Percentiles rank a stretch among this genome's conserved stretches.
Evolutionary conservation across 306 rosid genomes (phyloP).

Genomic region (Citrullus amarus): DNA sequence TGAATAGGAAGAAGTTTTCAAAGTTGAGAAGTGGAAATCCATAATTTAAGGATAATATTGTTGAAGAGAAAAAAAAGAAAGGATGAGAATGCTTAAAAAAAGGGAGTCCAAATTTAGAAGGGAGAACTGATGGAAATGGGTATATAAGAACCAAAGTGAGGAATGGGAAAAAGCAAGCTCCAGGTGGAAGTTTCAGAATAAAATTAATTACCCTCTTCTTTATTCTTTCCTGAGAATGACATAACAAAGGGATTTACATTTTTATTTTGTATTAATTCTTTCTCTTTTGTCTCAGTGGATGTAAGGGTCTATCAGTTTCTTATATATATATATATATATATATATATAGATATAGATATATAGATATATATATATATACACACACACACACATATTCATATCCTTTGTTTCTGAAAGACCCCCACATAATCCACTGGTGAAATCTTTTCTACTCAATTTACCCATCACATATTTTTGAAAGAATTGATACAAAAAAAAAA

Average conservation of each 20-base stretch:
- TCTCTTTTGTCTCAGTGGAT: conserved; percentile 10
- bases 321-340: neutral
- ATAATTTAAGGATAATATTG: too few species aligned
- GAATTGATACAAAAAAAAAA: neutral
- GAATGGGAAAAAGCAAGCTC: neutral
- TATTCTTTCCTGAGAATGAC: neutral
- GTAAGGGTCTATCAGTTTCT: neutral
- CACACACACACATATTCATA: too few species aligned
- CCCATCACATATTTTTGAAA: neutral
- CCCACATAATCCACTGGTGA: neutral
- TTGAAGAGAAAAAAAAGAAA: too few species aligned
- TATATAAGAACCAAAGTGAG: neutral
- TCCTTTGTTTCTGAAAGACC: neutral
- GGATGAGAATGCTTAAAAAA: too few species aligned
- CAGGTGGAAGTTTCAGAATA: neutral
- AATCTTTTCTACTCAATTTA: neutral
- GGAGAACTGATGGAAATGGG: too few species aligned
- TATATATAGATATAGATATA: too few species aligned
- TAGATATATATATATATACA: neutral
- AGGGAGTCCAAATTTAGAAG: too few species aligned
- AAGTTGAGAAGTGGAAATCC: too few species aligned
- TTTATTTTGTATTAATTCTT: neutral
- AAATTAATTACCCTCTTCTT: too few species aligned
- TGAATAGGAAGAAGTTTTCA: too few species aligned
- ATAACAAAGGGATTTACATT: conserved; percentile 2